Evolutionary conservation across 495 filamentous ascomycete genomes (phyloP).

Genomic region (Hypoxylon trugodes): DNA sequence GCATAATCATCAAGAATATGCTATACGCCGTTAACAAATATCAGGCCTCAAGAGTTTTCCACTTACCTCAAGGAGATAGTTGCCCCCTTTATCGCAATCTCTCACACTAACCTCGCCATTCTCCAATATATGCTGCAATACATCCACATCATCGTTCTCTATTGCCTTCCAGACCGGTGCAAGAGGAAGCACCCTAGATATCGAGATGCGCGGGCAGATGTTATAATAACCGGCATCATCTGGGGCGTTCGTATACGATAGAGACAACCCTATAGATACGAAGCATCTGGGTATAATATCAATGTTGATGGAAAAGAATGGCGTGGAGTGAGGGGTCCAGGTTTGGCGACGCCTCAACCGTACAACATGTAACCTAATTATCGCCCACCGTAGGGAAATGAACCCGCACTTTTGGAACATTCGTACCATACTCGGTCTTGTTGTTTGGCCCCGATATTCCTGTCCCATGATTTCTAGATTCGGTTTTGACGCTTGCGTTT

Average conservation of each 20-base stretch:
- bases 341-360: slow-evolving; percentile 1
- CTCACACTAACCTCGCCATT: not conserved
- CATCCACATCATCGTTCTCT: not conserved
- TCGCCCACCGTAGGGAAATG: not conserved
- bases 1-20: not conserved
- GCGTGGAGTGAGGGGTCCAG: not conserved
- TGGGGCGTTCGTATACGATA: slow-evolving; percentile 1
- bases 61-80: not conserved
- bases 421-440: not conserved
- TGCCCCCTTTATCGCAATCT: not conserved
- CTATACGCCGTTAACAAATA: not conserved
- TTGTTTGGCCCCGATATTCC: not conserved
- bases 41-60: not conserved
- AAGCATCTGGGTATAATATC: not conserved
- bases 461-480: not conserved
- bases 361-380: not conserved
- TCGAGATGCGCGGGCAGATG: slow-evolving; percentile 1
- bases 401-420: not conserved
- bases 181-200: not conserved
- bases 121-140: not conserved
- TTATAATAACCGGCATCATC: not conserved
- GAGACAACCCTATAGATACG: not conserved
- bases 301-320: slow-evolving; percentile 1
- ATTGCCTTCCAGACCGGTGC: not conserved
- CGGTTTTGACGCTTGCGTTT: not conserved